phyloP scores from a whole-genome alignment of 2,329 filamentous ascomycete species.

The Grosmannia serpens region DNA sequence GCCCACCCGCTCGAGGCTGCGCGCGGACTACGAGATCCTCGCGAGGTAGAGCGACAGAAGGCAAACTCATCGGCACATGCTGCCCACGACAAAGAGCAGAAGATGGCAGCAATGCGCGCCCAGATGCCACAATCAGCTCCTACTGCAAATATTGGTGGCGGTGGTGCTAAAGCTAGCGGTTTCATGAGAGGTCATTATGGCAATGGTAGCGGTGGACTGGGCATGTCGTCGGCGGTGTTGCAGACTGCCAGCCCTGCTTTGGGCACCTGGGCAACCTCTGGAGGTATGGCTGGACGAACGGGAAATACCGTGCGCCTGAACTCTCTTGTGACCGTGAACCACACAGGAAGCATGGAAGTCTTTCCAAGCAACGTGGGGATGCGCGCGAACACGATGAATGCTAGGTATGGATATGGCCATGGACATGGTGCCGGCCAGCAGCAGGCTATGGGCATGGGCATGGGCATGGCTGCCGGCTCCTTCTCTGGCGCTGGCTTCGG shows the following conservation, averaged over 20 bases:
- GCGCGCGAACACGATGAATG: not conserved
- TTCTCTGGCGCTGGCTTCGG: not conserved
- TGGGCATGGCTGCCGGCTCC: not conserved
- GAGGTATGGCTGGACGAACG: not conserved
- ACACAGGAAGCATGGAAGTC: not conserved
- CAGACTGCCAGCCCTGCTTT: not conserved
- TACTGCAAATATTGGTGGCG: not conserved
- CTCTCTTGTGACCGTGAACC: not conserved
- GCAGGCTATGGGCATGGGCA: not conserved
- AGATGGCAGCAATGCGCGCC: slow-evolving; percentile 34
- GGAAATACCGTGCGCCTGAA: not conserved
- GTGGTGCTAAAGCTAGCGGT: slow-evolving; percentile 25
- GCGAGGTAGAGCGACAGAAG: slow-evolving; percentile 28
- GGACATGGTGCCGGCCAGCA: not conserved
- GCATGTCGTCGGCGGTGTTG: not conserved
- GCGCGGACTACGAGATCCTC: slow-evolving; percentile 21
- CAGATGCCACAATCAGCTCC: slow-evolving; percentile 32
- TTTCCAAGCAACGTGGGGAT: not conserved
- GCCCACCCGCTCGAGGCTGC: slow-evolving; percentile 27
- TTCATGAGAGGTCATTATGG: slow-evolving; percentile 44
- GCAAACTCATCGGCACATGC: slow-evolving; percentile 29
- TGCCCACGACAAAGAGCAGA: slow-evolving; percentile 32
- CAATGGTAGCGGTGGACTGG: slow-evolving; percentile 28
- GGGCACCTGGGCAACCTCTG: slow-evolving; percentile 2
- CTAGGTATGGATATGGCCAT: not conserved